phyloP scores from a whole-genome alignment of 2,329 filamentous ascomycete genomes.

The Blastomyces parvus region DNA sequence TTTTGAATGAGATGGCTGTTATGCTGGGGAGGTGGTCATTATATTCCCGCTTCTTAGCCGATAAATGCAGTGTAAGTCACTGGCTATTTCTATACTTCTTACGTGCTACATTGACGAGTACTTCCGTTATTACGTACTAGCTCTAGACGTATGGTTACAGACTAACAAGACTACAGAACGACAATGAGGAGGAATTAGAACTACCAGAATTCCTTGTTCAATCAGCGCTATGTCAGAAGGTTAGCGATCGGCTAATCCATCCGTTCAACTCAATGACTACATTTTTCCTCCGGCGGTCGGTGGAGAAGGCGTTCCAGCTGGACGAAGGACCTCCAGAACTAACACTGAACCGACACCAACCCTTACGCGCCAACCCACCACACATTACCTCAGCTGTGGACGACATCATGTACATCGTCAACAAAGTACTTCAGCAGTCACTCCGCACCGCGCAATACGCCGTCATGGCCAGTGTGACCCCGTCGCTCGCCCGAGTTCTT shows the following conservation, averaged over 20 bases:
- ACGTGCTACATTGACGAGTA: conserved; percentile 9
- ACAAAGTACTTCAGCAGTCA: conserved; percentile 77
- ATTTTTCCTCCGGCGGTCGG: conserved; percentile 92
- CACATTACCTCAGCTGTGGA: conserved; percentile 94
- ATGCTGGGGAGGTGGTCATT: conserved; percentile 93
- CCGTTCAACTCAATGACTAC: conserved; percentile 90
- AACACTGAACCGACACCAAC: conserved; percentile 61
- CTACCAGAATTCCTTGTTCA: conserved; percentile 66
- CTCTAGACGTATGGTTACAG: conserved; percentile 13
- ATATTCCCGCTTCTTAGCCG: conserved; percentile 79
- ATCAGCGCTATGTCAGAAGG: conserved; percentile 71
- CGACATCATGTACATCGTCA: conserved; percentile 99
- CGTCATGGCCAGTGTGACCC: conserved; percentile 67
- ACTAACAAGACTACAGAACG: conserved; percentile 7
- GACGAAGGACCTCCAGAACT: conserved; percentile 73
- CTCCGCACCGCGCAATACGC: conserved; percentile 75
- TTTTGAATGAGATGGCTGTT: conserved; percentile 77
- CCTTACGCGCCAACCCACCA: conserved; percentile 67
- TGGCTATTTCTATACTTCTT: conserved; percentile 5
- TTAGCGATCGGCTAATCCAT: conserved; percentile 60
- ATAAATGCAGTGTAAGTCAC: conserved; percentile 69
- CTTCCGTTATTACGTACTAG: conserved; percentile 19
- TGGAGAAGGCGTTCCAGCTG: conserved; percentile 95
- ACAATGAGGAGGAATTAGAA: conserved; percentile 39
- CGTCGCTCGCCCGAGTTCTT: conserved; percentile 69